Conservation (phyloP, 2,329 filamentous ascomycete species). For the Aureobasidium sp. region DNA sequence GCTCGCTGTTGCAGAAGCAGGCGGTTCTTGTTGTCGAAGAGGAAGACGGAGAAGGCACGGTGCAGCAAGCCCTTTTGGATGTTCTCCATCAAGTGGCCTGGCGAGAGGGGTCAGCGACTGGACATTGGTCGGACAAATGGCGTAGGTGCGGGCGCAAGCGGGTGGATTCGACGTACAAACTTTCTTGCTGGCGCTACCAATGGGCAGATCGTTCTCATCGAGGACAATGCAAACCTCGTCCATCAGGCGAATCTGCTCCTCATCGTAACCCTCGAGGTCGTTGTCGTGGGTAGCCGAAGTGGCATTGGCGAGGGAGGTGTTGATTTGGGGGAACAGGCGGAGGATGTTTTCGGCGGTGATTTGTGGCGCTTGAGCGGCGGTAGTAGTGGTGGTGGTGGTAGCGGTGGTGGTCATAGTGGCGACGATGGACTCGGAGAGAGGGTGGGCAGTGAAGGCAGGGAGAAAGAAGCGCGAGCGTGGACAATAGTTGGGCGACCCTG, state of each 20-base stretch:
- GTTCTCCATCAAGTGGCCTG: slow-evolving; percentile 97
- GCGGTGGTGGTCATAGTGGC: slow-evolving; percentile 27
- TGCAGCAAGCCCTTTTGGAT: slow-evolving; percentile 94
- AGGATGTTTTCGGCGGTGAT: slow-evolving; percentile 84
- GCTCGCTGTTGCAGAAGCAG: slow-evolving; percentile 93
- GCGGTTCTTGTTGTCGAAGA: slow-evolving; percentile 91
- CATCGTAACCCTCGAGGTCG: slow-evolving; percentile 86
- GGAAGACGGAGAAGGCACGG: slow-evolving; percentile 94
- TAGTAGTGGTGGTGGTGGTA: slow-evolving; percentile 25
- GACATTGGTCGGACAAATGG: not conserved
- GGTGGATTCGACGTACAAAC: slow-evolving; percentile 58
- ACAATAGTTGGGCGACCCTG: not conserved
- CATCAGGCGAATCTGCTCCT: slow-evolving; percentile 96
- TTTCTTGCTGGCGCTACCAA: slow-evolving; percentile 97
- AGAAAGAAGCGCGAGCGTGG: not conserved
- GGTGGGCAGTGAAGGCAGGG: not conserved
- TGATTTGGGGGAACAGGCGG: slow-evolving; percentile 78
- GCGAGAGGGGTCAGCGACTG: not conserved
- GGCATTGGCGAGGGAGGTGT: slow-evolving; percentile 51
- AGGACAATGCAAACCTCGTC: slow-evolving; percentile 97
- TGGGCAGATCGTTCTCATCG: slow-evolving; percentile 84
- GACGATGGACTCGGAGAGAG: not conserved
- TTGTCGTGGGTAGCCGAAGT: slow-evolving; percentile 54
- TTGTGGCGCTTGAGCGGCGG: slow-evolving; percentile 39
- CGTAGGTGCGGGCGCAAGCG: not conserved